Evolutionary conservation across 1,284 basidiomycete species (phyloP).

Genomic region (Cutaneotrichosporon dermatis): DNA sequence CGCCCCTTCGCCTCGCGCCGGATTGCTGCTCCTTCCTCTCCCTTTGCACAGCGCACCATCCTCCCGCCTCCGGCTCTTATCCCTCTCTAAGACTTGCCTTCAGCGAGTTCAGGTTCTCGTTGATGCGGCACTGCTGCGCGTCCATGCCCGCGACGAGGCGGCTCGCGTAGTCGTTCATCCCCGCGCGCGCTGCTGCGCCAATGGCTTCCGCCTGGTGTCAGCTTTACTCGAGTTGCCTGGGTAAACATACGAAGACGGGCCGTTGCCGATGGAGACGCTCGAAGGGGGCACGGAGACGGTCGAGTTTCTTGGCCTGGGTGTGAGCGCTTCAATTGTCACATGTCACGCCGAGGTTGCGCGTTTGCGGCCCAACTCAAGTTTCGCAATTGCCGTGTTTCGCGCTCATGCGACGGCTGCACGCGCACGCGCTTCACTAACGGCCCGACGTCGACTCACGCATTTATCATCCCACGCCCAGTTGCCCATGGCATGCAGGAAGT

Average conservation of each 20-base stretch:
- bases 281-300: conserved; percentile 1
- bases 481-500: conserved; percentile 8
- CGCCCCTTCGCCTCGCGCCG: not conserved
- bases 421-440: no score
- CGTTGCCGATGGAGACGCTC: not conserved
- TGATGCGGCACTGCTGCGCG: conserved; percentile 7
- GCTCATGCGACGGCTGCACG: no score
- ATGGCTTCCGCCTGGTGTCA: conserved; percentile 2
- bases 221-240: not conserved
- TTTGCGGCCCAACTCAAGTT: no score
- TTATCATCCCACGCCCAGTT: conserved; percentile 7
- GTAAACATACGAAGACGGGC: not conserved
- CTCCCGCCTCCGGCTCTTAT: not conserved
- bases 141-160: not conserved
- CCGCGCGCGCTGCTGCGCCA: not conserved
- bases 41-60: not conserved
- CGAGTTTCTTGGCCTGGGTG: not conserved
- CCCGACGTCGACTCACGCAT: not conserved
- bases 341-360: no score
- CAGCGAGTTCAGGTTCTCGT: conserved; percentile 2
- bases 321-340: no score
- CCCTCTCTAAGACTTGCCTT: conserved; percentile 1
- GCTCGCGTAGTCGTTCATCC: not conserved
- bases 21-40: not conserved
- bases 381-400: no score